These are phyloP conservation scores for Akanthomyces uredinophilus DNA, from an alignment of 2,329 filamentous ascomycete genomes.

Conservation along the genomic window DNA sequence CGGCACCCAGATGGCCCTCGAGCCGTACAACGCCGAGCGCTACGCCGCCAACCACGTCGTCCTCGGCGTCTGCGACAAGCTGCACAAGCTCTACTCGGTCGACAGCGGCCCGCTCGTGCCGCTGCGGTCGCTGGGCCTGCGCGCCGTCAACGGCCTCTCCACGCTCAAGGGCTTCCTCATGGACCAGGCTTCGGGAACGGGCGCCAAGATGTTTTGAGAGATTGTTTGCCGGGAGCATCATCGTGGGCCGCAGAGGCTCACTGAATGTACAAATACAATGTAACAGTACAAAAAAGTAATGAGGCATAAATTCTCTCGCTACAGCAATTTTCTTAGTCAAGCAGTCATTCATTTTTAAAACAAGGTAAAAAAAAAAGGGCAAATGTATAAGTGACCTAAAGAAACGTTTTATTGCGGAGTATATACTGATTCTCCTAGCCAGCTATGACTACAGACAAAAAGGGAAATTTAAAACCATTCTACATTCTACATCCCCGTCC, in stretches of 20 bases:
- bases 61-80: constrained; percentile 77
- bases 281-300: neutral
- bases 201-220: constrained; percentile 39
- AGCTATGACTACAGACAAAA: constrained; percentile 39
- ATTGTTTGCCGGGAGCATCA: no score
- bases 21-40: constrained; percentile 73
- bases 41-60: constrained; percentile 78
- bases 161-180: constrained; percentile 83
- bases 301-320: neutral
- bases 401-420: constrained; percentile 29
- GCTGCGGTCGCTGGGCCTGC: constrained; percentile 70
- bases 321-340: neutral
- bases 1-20: constrained; percentile 70
- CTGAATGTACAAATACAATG: constrained; percentile 7
- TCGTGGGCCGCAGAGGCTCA: neutral
- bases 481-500: constrained; percentile 22
- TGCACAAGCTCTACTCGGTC: constrained; percentile 88
- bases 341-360: neutral
- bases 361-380: neutral
- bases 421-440: constrained; percentile 33
- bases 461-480: constrained; percentile 26
- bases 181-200: constrained; percentile 60
- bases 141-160: constrained; percentile 67
- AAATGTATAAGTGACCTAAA: constrained; percentile 14
- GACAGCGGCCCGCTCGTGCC: constrained; percentile 74